Percentiles rank a stretch among this genome's conserved stretches.
Conservation (phyloP, 306 rosid genomes). For the Pyrus betulifolia region DNA sequence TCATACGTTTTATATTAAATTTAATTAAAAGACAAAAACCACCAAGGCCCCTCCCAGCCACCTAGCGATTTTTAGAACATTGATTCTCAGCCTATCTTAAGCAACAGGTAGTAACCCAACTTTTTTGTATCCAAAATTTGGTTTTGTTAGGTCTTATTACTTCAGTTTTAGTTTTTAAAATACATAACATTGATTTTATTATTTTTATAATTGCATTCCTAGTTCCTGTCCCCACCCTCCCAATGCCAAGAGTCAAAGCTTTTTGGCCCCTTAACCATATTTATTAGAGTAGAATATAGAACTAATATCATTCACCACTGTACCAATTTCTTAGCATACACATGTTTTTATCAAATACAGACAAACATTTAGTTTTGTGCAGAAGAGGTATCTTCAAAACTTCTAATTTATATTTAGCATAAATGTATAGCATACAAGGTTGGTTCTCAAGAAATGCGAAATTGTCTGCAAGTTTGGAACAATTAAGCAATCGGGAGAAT, state of each 20-base stretch:
- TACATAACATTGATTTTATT: background rate
- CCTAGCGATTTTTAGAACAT: too few species aligned
- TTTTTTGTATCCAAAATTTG: background rate
- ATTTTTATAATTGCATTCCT: background rate
- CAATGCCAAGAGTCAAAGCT: background rate
- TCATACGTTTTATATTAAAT: too few species aligned
- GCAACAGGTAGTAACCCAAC: background rate
- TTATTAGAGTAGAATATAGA: background rate
- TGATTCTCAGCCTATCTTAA: background rate
- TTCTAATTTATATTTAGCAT: background rate
- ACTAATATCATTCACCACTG: background rate
- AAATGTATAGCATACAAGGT: background rate
- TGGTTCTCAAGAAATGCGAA: background rate
- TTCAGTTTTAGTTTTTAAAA: background rate
- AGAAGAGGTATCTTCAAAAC: background rate
- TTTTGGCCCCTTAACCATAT: background rate
- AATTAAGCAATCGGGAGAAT: constrained; percentile 20
- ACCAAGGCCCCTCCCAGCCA: too few species aligned
- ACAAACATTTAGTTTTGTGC: background rate
- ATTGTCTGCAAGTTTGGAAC: constrained; percentile 6
- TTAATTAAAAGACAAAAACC: too few species aligned
- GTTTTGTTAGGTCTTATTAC: background rate
- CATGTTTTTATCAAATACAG: background rate
- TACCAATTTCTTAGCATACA: background rate
- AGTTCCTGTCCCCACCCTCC: background rate